Conservation (phyloP, 257 asterid genomes). For the Marsdenia floribunda region DNA sequence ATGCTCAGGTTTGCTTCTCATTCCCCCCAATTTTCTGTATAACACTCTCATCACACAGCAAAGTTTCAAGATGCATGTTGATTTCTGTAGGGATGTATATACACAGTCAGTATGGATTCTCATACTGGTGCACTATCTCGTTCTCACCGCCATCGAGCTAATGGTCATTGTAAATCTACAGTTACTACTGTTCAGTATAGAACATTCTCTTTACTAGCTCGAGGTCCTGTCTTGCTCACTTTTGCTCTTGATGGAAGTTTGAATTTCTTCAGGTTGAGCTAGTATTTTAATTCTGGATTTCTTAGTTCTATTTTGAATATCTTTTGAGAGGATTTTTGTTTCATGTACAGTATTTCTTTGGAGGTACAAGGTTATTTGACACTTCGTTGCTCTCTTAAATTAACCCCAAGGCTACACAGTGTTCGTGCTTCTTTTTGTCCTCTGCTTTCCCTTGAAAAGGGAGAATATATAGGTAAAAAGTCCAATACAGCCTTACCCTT, state of each 20-base stretch:
- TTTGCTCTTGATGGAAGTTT: conserved; percentile 81
- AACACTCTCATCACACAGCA: conserved; percentile 9
- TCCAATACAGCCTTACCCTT: neutral
- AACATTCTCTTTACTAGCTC: conserved; percentile 81
- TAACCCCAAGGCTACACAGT: conserved; percentile 77
- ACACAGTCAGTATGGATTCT: conserved; percentile 72
- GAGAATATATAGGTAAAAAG: conserved; percentile 79
- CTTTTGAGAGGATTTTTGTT: conserved; percentile 17
- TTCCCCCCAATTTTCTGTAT: conserved; percentile 6
- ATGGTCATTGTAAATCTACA: conserved; percentile 61
- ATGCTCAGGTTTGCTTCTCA: conserved; percentile 59
- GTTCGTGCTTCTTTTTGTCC: conserved; percentile 98
- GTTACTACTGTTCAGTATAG: conserved; percentile 86
- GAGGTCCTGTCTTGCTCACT: conserved; percentile 89
- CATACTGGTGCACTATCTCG: conserved; percentile 71
- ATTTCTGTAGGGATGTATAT: conserved; percentile 69
- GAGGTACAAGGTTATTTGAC: conserved; percentile 91
- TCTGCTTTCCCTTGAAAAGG: conserved; percentile 96
- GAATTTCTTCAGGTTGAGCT: conserved; percentile 82
- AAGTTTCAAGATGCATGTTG: conserved; percentile 14
- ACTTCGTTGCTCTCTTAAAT: conserved; percentile 76
- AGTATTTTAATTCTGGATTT: neutral
- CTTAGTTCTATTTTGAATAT: conserved; percentile 11
- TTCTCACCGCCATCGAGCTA: conserved; percentile 74
- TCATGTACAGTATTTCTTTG: conserved; percentile 58